Evolutionary conservation across 1,284 basidiomycete species (phyloP).

Genomic region (Moesziomyces aphidis): DNA sequence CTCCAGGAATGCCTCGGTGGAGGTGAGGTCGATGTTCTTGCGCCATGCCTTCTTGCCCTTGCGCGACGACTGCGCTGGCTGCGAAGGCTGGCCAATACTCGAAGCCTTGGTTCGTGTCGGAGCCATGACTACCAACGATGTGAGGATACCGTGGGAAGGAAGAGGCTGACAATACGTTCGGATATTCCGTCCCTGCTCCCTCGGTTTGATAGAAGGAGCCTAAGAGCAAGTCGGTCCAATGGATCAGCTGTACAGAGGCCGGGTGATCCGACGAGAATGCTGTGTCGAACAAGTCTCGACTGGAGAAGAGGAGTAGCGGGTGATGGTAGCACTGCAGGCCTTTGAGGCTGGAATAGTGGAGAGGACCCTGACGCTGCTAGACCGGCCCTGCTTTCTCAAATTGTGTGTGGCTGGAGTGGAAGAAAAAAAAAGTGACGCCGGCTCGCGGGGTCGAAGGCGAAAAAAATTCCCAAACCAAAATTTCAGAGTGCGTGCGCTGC

Average conservation of each 20-base stretch:
- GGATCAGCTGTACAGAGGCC: neutral
- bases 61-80: conserved; percentile 76
- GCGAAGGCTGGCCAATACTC: conserved; percentile 42
- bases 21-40: conserved; percentile 74
- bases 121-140: conserved; percentile 12
- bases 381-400: no score
- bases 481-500: conserved; percentile 3
- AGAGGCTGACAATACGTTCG: no score
- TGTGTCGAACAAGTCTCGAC: no score
- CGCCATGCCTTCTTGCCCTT: conserved; percentile 93
- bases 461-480: conserved; percentile 22
- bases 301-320: neutral
- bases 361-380: conserved; percentile 3
- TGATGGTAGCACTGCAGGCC: neutral
- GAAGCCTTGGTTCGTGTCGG: conserved; percentile 32
- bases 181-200: no score
- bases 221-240: no score
- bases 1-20: conserved; percentile 55
- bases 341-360: neutral
- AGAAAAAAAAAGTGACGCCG: neutral
- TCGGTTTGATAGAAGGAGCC: no score
- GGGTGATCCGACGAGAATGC: no score
- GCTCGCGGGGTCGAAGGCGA: conserved; percentile 1
- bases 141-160: neutral
- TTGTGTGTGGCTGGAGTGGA: neutral